A percentile compares a stretch with the other conserved stretches of the same genome.
These are phyloP conservation scores for Tubosaeta sp. DNA, from an alignment of 768 basidiomycete species.

Conservation along the genomic window DNA sequence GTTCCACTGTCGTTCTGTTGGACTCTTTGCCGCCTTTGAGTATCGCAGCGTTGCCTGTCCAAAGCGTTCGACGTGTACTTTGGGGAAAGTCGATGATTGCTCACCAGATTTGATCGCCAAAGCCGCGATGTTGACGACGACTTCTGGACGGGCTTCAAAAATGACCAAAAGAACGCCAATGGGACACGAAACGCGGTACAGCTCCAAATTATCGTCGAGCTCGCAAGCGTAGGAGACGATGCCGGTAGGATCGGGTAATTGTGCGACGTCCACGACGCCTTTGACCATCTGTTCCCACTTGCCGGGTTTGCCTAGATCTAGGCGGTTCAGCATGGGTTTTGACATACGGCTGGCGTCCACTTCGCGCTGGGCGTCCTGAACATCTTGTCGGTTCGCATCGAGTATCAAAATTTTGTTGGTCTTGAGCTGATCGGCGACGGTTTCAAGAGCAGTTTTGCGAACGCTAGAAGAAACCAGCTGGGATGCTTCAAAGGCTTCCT, in stretches of 20 bases:
- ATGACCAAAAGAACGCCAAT: conserved; percentile 96
- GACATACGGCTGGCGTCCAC: conserved; percentile 86
- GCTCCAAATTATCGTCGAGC: conserved; percentile 80
- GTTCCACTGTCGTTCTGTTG: conserved; percentile 66
- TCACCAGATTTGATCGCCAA: conserved; percentile 94
- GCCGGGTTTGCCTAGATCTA: conserved; percentile 73
- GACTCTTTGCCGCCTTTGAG: conserved; percentile 98
- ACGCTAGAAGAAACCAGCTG: conserved; percentile 71
- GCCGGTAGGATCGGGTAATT: conserved; percentile 83
- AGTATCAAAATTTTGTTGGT: conserved; percentile 65
- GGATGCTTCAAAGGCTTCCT: conserved; percentile 80
- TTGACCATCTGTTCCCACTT: conserved; percentile 96
- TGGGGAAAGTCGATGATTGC: too few relatives aligned
- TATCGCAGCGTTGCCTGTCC: conserved; percentile 89
- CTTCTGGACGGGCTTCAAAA: conserved; percentile 96
- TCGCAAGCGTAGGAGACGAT: conserved; percentile 84
- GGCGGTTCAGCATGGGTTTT: conserved; percentile 73
- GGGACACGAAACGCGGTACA: conserved; percentile 93
- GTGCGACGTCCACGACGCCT: conserved; percentile 83
- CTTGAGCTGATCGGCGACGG: conserved; percentile 65
- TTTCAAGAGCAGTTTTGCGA: conserved; percentile 65
- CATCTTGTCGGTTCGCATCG: conserved; percentile 74
- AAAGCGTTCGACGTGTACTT: conserved; percentile 1
- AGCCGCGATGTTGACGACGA: conserved; percentile 95
- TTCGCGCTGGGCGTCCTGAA: conserved; percentile 74